Conservation (phyloP, 1,284 basidiomycete genomes). For the Volvariella volvacea region DNA sequence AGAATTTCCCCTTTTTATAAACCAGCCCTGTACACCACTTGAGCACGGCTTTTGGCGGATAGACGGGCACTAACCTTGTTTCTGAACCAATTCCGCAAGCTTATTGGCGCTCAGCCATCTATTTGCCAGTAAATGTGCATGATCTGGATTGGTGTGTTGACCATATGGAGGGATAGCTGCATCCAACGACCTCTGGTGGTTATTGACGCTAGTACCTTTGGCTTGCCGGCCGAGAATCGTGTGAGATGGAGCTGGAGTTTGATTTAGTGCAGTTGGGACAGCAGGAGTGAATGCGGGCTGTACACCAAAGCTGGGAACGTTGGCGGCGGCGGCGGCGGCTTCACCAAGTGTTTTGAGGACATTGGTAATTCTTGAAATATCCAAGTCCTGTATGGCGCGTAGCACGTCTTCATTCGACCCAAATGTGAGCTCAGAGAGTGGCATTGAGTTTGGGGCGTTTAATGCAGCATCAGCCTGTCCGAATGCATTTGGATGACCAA, state of each 20-base stretch:
- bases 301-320: constrained; percentile 24
- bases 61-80: constrained; percentile 42
- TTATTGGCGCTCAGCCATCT: constrained; percentile 70
- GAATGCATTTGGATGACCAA: constrained; percentile 15
- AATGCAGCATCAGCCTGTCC: constrained; percentile 5
- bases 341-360: constrained; percentile 60
- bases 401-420: constrained; percentile 69
- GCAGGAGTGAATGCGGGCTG: constrained; percentile 25
- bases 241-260: constrained; percentile 21
- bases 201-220: too few relatives aligned
- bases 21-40: constrained; percentile 49
- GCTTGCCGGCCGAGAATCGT: constrained; percentile 16
- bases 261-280: constrained; percentile 19
- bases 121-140: constrained; percentile 50
- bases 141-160: constrained; percentile 27
- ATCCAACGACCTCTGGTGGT: constrained; percentile 6
- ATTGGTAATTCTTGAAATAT: constrained; percentile 60
- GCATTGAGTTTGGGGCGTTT: constrained; percentile 6
- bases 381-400: constrained; percentile 62
- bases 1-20: constrained; percentile 82
- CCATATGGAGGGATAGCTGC: constrained; percentile 8
- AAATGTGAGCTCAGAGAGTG: constrained; percentile 41
- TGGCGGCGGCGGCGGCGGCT: constrained; percentile 37
- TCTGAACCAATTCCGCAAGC: constrained; percentile 57
- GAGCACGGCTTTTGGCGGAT: not conserved